Conservation (phyloP, 805 yeast species). For the Candida alai region DNA sequence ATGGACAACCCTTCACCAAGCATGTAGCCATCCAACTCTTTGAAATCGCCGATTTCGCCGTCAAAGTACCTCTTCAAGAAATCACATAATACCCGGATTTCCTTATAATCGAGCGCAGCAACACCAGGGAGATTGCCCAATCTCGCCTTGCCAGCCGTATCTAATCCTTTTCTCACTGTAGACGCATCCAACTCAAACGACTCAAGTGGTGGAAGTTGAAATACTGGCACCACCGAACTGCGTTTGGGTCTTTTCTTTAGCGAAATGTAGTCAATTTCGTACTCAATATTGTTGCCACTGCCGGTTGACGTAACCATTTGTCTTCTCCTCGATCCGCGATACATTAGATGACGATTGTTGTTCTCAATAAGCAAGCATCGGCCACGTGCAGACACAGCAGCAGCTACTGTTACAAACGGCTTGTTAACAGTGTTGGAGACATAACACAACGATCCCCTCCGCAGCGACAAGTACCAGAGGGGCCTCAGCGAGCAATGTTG, state of each 20-base stretch:
- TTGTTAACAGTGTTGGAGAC: too few relatives aligned
- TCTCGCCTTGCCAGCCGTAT: neutral
- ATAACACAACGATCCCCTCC: too few relatives aligned
- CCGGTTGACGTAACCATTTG: too few relatives aligned
- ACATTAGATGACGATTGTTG: too few relatives aligned
- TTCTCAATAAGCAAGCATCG: too few relatives aligned
- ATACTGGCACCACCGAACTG: neutral
- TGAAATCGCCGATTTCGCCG: neutral
- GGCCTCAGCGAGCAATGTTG: too few relatives aligned
- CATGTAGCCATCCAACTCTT: neutral
- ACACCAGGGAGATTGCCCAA: neutral
- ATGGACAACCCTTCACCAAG: neutral
- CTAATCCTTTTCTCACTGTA: neutral
- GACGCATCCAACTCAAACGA: neutral
- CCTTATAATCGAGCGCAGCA: neutral
- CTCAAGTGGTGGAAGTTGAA: neutral
- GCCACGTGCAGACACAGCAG: too few relatives aligned
- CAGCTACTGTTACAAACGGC: too few relatives aligned
- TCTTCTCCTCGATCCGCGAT: too few relatives aligned
- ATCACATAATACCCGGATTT: constrained; percentile 1
- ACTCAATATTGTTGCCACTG: too few relatives aligned
- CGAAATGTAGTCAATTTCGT: constrained; percentile 23
- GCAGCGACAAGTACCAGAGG: too few relatives aligned
- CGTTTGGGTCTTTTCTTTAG: constrained; percentile 16
- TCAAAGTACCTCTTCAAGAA: neutral